These are phyloP conservation scores for Calonectria honghensis DNA, from an alignment of 2,329 filamentous ascomycete genomes.

Conservation along the genomic window DNA sequence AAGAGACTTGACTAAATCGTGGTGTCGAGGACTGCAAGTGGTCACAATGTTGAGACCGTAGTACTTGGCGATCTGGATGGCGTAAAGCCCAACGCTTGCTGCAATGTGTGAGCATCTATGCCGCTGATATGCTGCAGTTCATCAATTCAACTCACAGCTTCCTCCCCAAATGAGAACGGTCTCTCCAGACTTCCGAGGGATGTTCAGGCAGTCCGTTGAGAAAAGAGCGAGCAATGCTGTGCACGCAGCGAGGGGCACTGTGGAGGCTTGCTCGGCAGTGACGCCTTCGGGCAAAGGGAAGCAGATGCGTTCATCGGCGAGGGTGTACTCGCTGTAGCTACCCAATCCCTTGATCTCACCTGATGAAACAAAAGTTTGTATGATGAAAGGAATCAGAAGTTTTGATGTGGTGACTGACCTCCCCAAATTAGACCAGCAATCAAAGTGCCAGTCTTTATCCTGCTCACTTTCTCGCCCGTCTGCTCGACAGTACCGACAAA, in stretches of 20 bases:
- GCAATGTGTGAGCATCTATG: neutral
- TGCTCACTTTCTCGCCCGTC: slow-evolving; percentile 50
- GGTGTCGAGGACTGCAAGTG: slow-evolving; percentile 58
- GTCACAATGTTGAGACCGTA: slow-evolving; percentile 58
- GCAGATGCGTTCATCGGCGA: slow-evolving; percentile 63
- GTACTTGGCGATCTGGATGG: slow-evolving; percentile 58
- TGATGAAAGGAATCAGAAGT: neutral
- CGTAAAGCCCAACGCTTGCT: slow-evolving; percentile 61
- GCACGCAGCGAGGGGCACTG: slow-evolving; percentile 11
- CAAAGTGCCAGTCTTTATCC: slow-evolving; percentile 36
- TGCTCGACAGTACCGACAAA: slow-evolving; percentile 59
- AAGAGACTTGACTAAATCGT: slow-evolving; percentile 54
- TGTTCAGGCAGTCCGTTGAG: slow-evolving; percentile 13
- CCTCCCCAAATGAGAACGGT: slow-evolving; percentile 18
- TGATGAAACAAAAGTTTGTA: slow-evolving; percentile 9
- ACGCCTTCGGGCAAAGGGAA: slow-evolving; percentile 59
- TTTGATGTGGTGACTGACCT: slow-evolving; percentile 42
- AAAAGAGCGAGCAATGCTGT: slow-evolving; percentile 1
- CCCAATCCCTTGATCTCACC: slow-evolving; percentile 56
- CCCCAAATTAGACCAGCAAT: slow-evolving; percentile 54
- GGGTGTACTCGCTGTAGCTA: slow-evolving; percentile 61
- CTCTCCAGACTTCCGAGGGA: slow-evolving; percentile 4
- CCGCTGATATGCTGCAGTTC: no score
- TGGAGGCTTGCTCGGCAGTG: slow-evolving; percentile 6
- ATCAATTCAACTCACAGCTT: slow-evolving; percentile 12